Conservation (phyloP, 2,329 filamentous ascomycete genomes). For the Herpotrichia juniperi region DNA sequence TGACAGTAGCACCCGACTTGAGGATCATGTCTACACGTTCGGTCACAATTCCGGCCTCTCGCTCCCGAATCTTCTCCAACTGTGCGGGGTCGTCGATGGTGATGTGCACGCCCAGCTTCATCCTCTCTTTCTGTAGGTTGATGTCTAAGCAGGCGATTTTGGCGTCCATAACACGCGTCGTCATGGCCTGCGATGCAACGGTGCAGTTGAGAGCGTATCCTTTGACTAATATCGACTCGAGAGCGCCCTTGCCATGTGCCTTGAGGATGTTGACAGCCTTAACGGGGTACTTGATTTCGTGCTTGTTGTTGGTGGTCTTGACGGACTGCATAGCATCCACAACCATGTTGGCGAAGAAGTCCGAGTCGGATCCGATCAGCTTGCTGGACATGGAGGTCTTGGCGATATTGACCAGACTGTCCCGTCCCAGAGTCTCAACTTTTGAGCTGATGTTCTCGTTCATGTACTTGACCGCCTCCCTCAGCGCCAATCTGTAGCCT, state of each 20-base stretch:
- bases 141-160: conserved; percentile 98
- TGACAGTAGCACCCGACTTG: conserved; percentile 94
- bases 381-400: conserved; percentile 99
- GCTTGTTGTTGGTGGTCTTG: conserved; percentile 88
- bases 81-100: conserved; percentile 97
- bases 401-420: conserved; percentile 91
- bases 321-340: conserved; percentile 96
- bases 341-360: conserved; percentile 97
- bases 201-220: conserved; percentile 99
- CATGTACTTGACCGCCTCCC: conserved; percentile 98
- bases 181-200: conserved; percentile 97
- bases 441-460: conserved; percentile 97
- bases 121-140: conserved; percentile 97
- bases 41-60: conserved; percentile 90
- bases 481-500: conserved; percentile 91
- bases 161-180: conserved; percentile 86
- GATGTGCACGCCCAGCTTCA: conserved; percentile 99
- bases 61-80: conserved; percentile 92
- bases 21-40: conserved; percentile 97
- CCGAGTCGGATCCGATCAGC: conserved; percentile 93
- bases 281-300: conserved; percentile 94
- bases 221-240: conserved; percentile 89
- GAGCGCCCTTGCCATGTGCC: conserved; percentile 90
- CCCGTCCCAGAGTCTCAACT: conserved; percentile 87
- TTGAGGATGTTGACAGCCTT: conserved; percentile 99